Conservation (phyloP, 2,329 filamentous ascomycete species). For the Aspergillus nomiae region DNA sequence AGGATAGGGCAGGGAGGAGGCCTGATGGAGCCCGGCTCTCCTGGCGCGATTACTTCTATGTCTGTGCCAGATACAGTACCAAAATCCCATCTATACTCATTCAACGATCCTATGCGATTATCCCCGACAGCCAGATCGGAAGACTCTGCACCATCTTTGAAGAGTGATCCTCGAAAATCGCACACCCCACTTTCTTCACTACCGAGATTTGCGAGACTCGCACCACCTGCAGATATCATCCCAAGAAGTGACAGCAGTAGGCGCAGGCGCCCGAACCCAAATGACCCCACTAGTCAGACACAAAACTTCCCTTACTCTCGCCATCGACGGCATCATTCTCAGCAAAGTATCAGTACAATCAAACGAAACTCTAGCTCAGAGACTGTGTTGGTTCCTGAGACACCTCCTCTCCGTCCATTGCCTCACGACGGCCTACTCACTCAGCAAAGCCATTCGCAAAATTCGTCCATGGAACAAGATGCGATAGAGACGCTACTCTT, state of each 20-base stretch:
- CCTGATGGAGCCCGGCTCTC: conserved; percentile 26
- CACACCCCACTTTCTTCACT: conserved; percentile 19
- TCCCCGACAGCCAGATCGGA: conserved; percentile 17
- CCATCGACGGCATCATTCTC: conserved; percentile 35
- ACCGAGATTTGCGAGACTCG: conserved; percentile 36
- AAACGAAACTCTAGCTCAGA: conserved; percentile 24
- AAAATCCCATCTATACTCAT: conserved; percentile 12
- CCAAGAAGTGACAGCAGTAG: conserved; percentile 31
- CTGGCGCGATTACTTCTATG: conserved; percentile 19
- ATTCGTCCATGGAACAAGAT: conserved; percentile 51
- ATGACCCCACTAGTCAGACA: conserved; percentile 25
- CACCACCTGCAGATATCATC: conserved; percentile 48
- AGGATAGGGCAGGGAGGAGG: conserved; percentile 44
- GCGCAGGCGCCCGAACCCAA: conserved; percentile 42
- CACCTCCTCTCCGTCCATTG: conserved; percentile 33
- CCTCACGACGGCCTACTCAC: conserved; percentile 27
- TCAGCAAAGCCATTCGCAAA: conserved; percentile 44
- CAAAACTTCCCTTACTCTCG: conserved; percentile 26
- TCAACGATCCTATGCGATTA: conserved; percentile 12
- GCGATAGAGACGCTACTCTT: conserved; percentile 54
- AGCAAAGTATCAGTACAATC: conserved; percentile 29
- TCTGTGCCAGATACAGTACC: conserved; percentile 22
- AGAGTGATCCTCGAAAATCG: conserved; percentile 20
- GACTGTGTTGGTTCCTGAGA: conserved; percentile 29
- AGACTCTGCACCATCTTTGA: conserved; percentile 13